A percentile compares a stretch with the other conserved stretches of the same genome.
phyloP scores from a whole-genome alignment of 441 rosid genomes.

The Pelargonium australe region DNA sequence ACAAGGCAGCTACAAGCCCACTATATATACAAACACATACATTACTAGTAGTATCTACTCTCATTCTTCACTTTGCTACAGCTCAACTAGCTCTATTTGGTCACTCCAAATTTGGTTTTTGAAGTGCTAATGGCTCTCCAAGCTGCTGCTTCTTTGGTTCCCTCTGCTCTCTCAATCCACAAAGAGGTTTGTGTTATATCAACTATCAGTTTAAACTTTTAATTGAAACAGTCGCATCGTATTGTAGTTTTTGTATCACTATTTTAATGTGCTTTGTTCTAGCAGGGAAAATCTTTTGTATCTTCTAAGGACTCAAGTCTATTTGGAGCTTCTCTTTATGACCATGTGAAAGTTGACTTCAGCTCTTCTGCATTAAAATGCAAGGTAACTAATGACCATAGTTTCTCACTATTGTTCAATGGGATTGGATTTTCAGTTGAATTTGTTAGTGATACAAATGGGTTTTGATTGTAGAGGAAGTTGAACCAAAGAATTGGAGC shows the following conservation, averaged over 20 bases:
- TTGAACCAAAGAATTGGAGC: conserved; percentile 37
- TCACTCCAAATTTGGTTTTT: background rate
- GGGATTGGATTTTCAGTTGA: background rate
- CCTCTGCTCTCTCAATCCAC: conserved; percentile 53
- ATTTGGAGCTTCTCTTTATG: conserved; percentile 70
- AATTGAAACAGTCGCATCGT: too few relatives aligned
- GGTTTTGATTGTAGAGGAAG: conserved; percentile 41
- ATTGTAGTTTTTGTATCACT: too few relatives aligned
- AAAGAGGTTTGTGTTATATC: conserved; percentile 33
- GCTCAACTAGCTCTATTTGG: conserved; percentile 1
- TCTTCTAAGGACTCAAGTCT: conserved; percentile 72
- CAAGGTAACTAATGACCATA: conserved; percentile 38
- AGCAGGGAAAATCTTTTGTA: conserved; percentile 49
- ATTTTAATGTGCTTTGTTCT: background rate
- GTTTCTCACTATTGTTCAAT: background rate
- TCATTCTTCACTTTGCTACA: background rate
- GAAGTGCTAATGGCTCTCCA: conserved; percentile 52
- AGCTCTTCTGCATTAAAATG: conserved; percentile 48
- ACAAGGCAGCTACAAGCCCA: background rate
- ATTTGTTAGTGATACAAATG: background rate
- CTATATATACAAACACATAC: background rate
- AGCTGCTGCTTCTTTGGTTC: conserved; percentile 60
- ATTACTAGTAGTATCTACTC: background rate
- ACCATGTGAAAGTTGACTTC: conserved; percentile 49
- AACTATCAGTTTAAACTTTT: too few relatives aligned